Percentiles rank a stretch among this genome's conserved stretches.
phyloP scores from a whole-genome alignment of 1,284 basidiomycete species.

The Ustilago vetiveriae region DNA sequence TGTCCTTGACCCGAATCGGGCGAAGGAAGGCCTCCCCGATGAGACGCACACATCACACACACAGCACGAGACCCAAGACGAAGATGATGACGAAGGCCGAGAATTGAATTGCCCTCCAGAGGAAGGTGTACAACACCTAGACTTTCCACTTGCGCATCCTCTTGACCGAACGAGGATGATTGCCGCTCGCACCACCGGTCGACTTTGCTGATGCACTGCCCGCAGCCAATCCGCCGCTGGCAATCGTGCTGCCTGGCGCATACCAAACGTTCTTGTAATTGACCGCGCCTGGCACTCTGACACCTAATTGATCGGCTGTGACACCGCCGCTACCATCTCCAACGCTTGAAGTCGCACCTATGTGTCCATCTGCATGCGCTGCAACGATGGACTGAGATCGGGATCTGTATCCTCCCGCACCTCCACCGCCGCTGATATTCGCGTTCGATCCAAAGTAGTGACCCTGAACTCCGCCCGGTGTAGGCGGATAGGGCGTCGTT shows the following conservation, averaged over 20 bases:
- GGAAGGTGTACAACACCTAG: background rate
- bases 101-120: too few species aligned
- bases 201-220: conserved; percentile 9
- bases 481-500: conserved; percentile 32
- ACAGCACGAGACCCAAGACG: too few species aligned
- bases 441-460: conserved; percentile 37
- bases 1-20: too few species aligned
- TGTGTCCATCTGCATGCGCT: conserved; percentile 8
- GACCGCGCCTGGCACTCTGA: conserved; percentile 43
- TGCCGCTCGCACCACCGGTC: conserved; percentile 1
- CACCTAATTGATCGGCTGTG: conserved; percentile 18
- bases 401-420: conserved; percentile 18
- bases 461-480: conserved; percentile 26
- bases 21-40: too few species aligned
- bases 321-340: background rate
- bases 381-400: conserved; percentile 25
- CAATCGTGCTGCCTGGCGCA: conserved; percentile 39
- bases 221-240: conserved; percentile 31
- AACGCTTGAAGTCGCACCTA: background rate
- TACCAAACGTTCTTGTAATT: conserved; percentile 59
- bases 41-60: too few species aligned
- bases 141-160: conserved; percentile 49
- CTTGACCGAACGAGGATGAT: conserved; percentile 33
- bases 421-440: background rate
- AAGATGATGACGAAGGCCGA: background rate